These are phyloP conservation scores for Fraxinus ornus DNA, from an alignment of 305 asterid genomes.

Conservation along the genomic window DNA sequence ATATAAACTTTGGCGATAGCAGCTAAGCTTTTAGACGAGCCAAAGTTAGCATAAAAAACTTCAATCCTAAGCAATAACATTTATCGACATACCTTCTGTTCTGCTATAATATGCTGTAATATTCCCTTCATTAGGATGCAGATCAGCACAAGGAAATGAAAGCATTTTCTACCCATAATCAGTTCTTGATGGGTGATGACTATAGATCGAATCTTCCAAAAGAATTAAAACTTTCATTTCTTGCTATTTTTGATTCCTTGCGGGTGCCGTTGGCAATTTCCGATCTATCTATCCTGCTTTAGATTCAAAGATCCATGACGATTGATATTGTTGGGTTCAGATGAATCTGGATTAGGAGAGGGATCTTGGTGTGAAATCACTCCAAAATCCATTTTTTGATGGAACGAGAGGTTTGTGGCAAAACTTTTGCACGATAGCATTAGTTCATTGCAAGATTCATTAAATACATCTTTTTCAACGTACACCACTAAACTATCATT, in stretches of 20 bases:
- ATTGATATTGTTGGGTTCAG: conserved; percentile 29
- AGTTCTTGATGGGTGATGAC: conserved; percentile 24
- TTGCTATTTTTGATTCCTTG: conserved; percentile 44
- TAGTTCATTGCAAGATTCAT: conserved; percentile 49
- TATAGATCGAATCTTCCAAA: conserved; percentile 61
- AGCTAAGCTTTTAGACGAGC: neutral
- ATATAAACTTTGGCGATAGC: neutral
- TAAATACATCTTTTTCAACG: too few relatives aligned
- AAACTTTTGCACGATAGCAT: conserved; percentile 35
- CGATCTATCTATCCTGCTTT: conserved; percentile 77
- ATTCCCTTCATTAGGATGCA: conserved; percentile 28
- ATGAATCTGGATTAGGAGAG: conserved; percentile 30
- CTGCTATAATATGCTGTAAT: conserved; percentile 1
- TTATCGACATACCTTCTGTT: conserved; percentile 29
- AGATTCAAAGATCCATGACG: conserved; percentile 59
- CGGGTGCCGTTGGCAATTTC: conserved; percentile 34
- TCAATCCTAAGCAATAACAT: neutral
- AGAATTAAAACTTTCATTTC: neutral
- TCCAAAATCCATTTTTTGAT: conserved; percentile 57
- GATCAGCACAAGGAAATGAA: conserved; percentile 57
- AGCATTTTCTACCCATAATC: conserved; percentile 69
- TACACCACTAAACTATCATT: too few relatives aligned
- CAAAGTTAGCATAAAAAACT: neutral
- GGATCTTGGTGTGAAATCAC: conserved; percentile 30
- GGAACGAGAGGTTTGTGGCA: conserved; percentile 22